Base-by-base conservation (phyloP, 495 filamentous ascomycete genomes). In the Cercophora samala region DNA sequence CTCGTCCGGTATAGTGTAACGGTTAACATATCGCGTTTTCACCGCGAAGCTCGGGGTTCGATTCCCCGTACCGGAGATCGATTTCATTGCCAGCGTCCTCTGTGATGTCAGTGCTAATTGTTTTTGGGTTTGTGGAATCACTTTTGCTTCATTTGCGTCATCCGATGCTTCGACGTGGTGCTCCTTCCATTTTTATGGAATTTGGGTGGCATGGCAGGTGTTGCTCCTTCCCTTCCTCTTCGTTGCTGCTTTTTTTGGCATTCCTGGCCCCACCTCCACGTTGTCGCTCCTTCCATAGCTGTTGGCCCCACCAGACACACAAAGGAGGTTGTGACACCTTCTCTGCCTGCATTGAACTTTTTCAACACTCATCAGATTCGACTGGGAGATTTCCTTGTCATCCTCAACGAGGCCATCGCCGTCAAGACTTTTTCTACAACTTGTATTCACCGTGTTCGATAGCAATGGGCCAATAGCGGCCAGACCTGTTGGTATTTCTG, bases 1-100 rank as follows among this genome's bases (percentile, higher is more conserved):
- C n/a, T 32, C 8, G 66, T 79, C 79, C 79, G 79, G 66, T 80
- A 79, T 81, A 76, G 79, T 80, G 79, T 81, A 81, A 77, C 73
- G 79, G 79, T 72, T 74, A 80, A 81, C 78, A 80, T 81, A 78
- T 77, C 76, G 76, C 79, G 78, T 79, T 81, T 81, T 81, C 79
- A 81, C 78, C 79, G 79, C 76, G 78, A 77, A 76, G 79, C 79
- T 77, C 79, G 78, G 79, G 79, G 79, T 81, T 81, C 79, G 77
- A 81, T 80, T 81, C 79, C 79, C 79, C 78, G 79, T 79, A 79
- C 66, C 79, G 79, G 79, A 81, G 78, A n/a, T 64, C 15, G 37
- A 46, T 46, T 46, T 3, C 37, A 17, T 46, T 9, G 0, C 15
- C 37, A 18, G 1, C 37, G 3, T 17, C 37, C 13, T 0, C 2